phyloP scores from a whole-genome alignment of 2,329 filamentous ascomycete species.

The Fusarium dimerum region DNA sequence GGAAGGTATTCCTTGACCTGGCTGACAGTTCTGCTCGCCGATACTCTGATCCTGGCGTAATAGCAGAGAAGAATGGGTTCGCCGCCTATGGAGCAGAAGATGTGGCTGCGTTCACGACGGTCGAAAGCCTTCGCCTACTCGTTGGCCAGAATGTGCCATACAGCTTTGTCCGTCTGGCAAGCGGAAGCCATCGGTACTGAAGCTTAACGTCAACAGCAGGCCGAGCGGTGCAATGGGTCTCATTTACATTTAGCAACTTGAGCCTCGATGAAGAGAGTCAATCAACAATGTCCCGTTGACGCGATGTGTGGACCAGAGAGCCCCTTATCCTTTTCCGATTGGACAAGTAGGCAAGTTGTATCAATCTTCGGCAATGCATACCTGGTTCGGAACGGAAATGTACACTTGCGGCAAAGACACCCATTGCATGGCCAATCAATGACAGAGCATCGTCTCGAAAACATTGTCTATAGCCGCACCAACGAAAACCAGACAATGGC shows the following conservation, averaged over 20 bases:
- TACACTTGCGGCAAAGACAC: neutral
- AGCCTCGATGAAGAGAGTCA: neutral
- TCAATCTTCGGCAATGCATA: neutral
- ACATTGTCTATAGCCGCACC: conserved; percentile 12
- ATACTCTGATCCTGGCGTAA: conserved; percentile 64
- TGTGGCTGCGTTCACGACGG: conserved; percentile 80
- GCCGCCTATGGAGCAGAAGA: conserved; percentile 78
- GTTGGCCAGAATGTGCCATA: conserved; percentile 87
- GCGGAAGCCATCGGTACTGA: conserved; percentile 51
- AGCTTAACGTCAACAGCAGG: neutral
- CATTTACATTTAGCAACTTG: neutral
- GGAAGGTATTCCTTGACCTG: conserved; percentile 79
- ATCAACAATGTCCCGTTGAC: neutral
- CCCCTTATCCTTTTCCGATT: neutral
- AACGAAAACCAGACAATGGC: conserved; percentile 18
- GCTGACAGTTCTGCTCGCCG: conserved; percentile 59
- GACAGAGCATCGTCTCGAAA: conserved; percentile 10
- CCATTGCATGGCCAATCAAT: conserved; percentile 1
- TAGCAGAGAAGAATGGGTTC: conserved; percentile 76
- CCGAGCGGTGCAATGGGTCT: neutral
- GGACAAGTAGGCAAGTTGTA: neutral
- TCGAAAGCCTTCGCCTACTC: conserved; percentile 75
- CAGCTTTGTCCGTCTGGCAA: conserved; percentile 79
- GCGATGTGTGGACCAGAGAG: neutral
- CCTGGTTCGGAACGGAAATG: neutral